Evolutionary conservation across 1,284 basidiomycete species (phyloP), one percentile per base, ranked within the genome.

Genomic region (Tilletia caries): DNA sequence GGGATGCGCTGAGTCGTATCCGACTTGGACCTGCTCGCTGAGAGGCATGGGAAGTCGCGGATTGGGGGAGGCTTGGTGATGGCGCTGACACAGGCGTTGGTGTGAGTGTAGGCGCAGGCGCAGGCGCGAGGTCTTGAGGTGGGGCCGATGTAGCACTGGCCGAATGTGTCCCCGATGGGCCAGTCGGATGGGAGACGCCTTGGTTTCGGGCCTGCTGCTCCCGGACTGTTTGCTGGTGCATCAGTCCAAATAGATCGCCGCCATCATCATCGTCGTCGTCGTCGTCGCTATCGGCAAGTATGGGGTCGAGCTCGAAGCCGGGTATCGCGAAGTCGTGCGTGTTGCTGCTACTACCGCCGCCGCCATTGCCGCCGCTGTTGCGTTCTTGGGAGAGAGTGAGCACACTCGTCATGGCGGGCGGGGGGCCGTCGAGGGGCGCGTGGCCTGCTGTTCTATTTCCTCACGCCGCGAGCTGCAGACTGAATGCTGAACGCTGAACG

Each of bases 1-100:
- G 52, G 5, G 52, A 54, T 54, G 52, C 52, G 52, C 52, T 54
- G n/a, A 54, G 27, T 29, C 52, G 52, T 54, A 54, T 25, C 29
- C 52, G 23, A 29, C 52, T 54, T 54, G 52, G 52, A 13, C 52
- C 52, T 54, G 52, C 52, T 41, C 15, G 37, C 37, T 41, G 37
- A 6, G 37, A 41, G 37, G 37, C 37, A 15, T 41, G 37, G 15
- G 37, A 6, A 15, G 37, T 15, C 15, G 37, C 15, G 37, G 37
- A 15, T 41, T 41, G 37, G 37, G 37, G 15, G 15, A 41, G 37
- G 3, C 12, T 54, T 4, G 18, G 8, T 13, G 48, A 8, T 29
- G 52, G 12, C 2, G 52, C 20, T 18, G 46, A 50, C 18, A 23
- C 20, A 4, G 46, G 25, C 18, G 46, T 23, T 4, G 18, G 20